phyloP scores from a whole-genome alignment of 2,329 filamentous ascomycete genomes.

The Fusarium sp. region DNA sequence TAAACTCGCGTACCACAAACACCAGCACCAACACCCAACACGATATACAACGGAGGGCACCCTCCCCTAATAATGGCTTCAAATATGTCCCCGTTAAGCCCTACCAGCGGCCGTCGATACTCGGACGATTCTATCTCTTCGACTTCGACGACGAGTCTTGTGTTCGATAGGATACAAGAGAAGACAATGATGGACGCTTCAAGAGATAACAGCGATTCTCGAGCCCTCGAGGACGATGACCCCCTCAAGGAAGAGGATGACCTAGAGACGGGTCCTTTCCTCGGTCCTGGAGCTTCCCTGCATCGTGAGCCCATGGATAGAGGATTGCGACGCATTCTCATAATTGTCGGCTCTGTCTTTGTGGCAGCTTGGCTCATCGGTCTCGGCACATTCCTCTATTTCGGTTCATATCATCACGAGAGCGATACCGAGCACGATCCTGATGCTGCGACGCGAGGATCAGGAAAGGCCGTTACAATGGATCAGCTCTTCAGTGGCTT shows the following conservation, averaged over 20 bases:
- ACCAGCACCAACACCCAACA: not conserved
- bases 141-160: conserved; percentile 83
- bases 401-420: conserved; percentile 72
- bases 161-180: conserved; percentile 81
- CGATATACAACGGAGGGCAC: conserved; percentile 2
- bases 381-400: conserved; percentile 71
- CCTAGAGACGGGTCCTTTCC: conserved; percentile 65
- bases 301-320: conserved; percentile 70
- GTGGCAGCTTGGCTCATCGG: conserved; percentile 75
- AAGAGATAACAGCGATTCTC: conserved; percentile 44
- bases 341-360: conserved; percentile 69
- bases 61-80: conserved; percentile 24
- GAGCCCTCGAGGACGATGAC: conserved; percentile 58
- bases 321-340: conserved; percentile 69
- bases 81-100: conserved; percentile 22
- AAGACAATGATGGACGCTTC: conserved; percentile 49
- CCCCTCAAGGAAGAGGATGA: conserved; percentile 49
- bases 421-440: conserved; percentile 74
- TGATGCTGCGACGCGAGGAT: conserved; percentile 69
- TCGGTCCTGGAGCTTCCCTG: conserved; percentile 50
- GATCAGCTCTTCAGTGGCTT: conserved; percentile 74
- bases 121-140: conserved; percentile 74
- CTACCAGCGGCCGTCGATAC: conserved; percentile 34
- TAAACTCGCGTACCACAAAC: conserved; percentile 15
- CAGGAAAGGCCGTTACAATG: conserved; percentile 77